Percentiles rank a stretch among this genome's conserved stretches.
Conservation (phyloP, 129 eudicot species). For the Lonicera japonica region DNA sequence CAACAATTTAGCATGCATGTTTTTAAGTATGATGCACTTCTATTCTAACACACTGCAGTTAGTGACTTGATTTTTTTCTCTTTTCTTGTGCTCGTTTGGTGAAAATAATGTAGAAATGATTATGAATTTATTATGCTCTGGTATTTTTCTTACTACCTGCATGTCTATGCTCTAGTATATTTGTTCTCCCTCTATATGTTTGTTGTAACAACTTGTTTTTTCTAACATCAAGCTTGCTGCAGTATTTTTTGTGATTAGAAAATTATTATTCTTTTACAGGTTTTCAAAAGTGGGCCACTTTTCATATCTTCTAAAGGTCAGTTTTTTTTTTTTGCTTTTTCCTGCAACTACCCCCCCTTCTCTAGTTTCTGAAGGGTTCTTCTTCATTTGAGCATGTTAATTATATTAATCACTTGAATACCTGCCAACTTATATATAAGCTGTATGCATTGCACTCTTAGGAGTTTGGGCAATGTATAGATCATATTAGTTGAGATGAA, state of each 20-base stretch:
- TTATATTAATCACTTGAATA: too few relatives aligned
- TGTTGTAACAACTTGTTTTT: neutral
- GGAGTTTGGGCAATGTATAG: too few relatives aligned
- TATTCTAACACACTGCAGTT: too few relatives aligned
- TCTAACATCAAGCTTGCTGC: neutral
- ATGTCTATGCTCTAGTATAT: neutral
- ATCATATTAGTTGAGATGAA: too few relatives aligned
- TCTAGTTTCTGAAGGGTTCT: neutral
- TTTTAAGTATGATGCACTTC: too few relatives aligned
- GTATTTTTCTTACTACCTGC: neutral
- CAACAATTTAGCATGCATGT: too few relatives aligned
- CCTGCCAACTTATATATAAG: too few relatives aligned
- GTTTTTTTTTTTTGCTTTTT: slow-evolving; percentile 9
- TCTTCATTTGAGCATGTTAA: too few relatives aligned
- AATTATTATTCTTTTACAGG: slow-evolving; percentile 38
- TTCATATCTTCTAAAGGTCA: slow-evolving; percentile 93
- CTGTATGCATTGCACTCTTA: too few relatives aligned
- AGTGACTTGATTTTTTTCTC: neutral
- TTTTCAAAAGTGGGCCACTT: slow-evolving; percentile 90
- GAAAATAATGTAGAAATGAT: neutral
- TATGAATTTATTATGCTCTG: too few relatives aligned
- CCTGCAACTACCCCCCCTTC: neutral
- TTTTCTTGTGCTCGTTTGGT: neutral
- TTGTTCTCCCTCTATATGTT: neutral
- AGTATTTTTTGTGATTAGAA: slow-evolving; percentile 3